phyloP scores from a whole-genome alignment of 106 monocot species.

The Hemerocallis citrina region DNA sequence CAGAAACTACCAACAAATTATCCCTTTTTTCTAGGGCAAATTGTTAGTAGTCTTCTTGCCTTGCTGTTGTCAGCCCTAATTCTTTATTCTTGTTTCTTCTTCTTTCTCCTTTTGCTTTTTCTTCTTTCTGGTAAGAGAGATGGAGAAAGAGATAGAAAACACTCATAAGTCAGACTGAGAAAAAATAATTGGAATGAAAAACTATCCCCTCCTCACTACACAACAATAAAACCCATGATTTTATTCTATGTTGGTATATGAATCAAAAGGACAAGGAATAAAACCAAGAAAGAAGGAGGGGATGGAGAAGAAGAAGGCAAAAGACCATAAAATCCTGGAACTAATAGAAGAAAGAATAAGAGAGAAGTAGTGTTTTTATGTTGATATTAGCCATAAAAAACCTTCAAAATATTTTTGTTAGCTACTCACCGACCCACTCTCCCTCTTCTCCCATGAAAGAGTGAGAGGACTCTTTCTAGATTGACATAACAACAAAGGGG shows the following conservation, averaged over 20 bases:
- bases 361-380: neutral
- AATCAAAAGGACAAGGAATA: neutral
- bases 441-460: no score
- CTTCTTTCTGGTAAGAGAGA: neutral
- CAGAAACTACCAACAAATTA: slow-evolving; percentile 6
- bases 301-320: neutral
- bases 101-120: neutral
- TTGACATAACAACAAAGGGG: slow-evolving; percentile 51
- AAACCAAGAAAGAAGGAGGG: neutral
- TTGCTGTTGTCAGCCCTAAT: neutral
- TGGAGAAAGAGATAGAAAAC: neutral
- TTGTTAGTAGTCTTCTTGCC: slow-evolving; percentile 2
- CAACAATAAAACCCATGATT: neutral
- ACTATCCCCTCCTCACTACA: neutral
- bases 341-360: neutral
- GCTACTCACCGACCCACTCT: neutral
- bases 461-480: slow-evolving; percentile 35
- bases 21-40: neutral
- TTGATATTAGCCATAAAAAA: slow-evolving; percentile 9
- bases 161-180: neutral
- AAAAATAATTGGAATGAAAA: neutral
- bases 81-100: slow-evolving; percentile 5
- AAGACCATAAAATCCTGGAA: slow-evolving; percentile 2
- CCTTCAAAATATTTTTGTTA: slow-evolving; percentile 18
- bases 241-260: neutral